Evolutionary conservation across 257 asterid species (phyloP).

Genomic region (Cruciata laevipes): DNA sequence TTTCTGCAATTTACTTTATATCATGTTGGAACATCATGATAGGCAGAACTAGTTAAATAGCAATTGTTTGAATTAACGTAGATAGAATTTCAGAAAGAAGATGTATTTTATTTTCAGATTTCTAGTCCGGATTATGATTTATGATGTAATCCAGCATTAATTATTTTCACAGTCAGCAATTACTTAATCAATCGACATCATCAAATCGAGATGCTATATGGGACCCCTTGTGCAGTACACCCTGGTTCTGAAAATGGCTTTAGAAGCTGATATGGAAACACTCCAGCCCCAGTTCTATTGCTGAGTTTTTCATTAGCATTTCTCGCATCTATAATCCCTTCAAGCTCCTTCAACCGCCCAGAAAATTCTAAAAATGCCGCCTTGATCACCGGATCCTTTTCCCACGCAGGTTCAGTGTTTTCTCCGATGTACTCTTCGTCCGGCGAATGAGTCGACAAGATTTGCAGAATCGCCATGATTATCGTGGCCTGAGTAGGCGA

Average conservation of each 20-base stretch:
- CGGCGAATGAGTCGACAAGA: conserved; percentile 66
- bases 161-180: too few species aligned
- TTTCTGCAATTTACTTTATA: too few species aligned
- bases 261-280: conserved; percentile 58
- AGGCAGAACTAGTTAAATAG: too few species aligned
- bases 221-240: conserved; percentile 71
- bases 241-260: conserved; percentile 70
- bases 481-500: conserved; percentile 54
- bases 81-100: too few species aligned
- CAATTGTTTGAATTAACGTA: too few species aligned
- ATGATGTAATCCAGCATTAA: too few species aligned
- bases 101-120: too few species aligned
- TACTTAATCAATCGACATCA: too few species aligned
- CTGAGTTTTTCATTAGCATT: conserved; percentile 27
- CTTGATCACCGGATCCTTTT: conserved; percentile 26
- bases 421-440: conserved; percentile 78
- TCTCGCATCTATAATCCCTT: conserved; percentile 58
- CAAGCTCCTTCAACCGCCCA: conserved; percentile 52
- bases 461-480: conserved; percentile 49
- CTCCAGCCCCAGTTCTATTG: conserved; percentile 72
- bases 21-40: too few species aligned
- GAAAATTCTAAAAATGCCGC: conserved; percentile 45
- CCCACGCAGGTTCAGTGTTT: conserved; percentile 35
- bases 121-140: too few species aligned
- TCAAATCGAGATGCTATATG: conserved; percentile 76